Base-by-base conservation (phyloP, 192 early-diverging fungal species). In the Entophlyctis luteolus region DNA sequence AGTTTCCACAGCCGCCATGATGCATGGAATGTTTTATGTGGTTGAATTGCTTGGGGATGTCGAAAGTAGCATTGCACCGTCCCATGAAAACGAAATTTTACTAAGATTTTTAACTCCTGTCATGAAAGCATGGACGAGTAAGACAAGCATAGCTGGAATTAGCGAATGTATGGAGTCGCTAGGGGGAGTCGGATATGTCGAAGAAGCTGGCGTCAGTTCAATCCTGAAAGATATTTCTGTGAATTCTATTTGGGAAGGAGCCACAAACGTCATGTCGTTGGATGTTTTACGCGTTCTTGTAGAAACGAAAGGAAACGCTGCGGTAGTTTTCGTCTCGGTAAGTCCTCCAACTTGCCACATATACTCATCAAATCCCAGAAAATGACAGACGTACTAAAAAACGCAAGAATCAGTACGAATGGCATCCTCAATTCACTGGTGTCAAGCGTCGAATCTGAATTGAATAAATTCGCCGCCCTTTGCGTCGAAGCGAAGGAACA, bases 221-320 rank as follows among this genome's bases (percentile, higher is more conserved):
- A 66, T 74, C 0, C 65, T 88, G 54, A 72, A 87, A n/a, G 86
- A 90, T 59, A 73, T 84, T 0, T 65, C 76, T 8, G 88, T 90
- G n/a, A 84, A 86, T 62, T 72, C 78, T 2, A 89, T 90, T 49
- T 90, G 89, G 89, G 89, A 90, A 38, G 89, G 89, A 4, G 89
- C 89, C 0, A 82, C 88, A 0, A 89, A 89, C 52, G 81, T 90
- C 1, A 66, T 87, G 22, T 76, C 86, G 1, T 68, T 85, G 53
- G 89, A 90, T 74, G 47, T 73, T 6, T 33, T 74, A 22, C 16
- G 72, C 20, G 59, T 73, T 6, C 31, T 74, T 27, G 18, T 39
- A 16, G 75, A 82, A 42, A 80, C 84, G 5, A 74, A 72, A 47
- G 81, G 83, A 27, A 34, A 57, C 4, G 82, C 75, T 29, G 42